phyloP scores from a whole-genome alignment of 1,139 yeast genomes.

The Pneumocystis sp. region DNA sequence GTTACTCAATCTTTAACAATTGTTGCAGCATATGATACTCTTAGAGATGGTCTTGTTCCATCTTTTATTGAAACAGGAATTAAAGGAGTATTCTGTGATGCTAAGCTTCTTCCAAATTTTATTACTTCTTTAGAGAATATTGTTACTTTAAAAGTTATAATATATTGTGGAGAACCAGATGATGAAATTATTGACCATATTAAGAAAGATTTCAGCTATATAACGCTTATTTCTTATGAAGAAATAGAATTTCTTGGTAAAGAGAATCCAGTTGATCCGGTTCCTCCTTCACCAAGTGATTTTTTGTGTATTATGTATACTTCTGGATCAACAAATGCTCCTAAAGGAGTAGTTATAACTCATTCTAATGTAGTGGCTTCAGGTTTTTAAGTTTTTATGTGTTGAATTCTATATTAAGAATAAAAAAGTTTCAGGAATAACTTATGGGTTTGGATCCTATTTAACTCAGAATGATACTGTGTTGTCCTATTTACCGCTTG shows the following conservation, averaged over 20 bases:
- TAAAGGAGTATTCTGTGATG: conserved; percentile 69
- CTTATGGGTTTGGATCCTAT: conserved; percentile 11
- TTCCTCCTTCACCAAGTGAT: conserved; percentile 57
- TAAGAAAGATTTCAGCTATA: conserved; percentile 56
- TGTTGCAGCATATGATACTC: conserved; percentile 93
- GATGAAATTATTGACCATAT: conserved; percentile 41
- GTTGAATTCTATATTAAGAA: background rate
- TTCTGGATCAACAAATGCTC: conserved; percentile 94
- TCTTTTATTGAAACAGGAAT: conserved; percentile 73
- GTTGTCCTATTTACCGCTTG: conserved; percentile 83
- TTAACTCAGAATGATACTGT: conserved; percentile 48
- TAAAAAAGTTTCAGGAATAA: background rate
- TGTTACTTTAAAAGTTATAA: conserved; percentile 45
- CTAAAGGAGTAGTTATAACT: conserved; percentile 86
- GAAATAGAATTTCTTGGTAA: conserved; percentile 57
- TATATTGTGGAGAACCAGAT: conserved; percentile 64
- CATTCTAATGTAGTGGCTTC: conserved; percentile 73
- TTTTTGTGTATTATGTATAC: conserved; percentile 92
- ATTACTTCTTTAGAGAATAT: conserved; percentile 60
- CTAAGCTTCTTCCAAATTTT: conserved; percentile 49
- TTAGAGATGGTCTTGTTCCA: conserved; percentile 88
- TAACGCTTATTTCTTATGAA: conserved; percentile 47
- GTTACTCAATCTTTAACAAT: conserved; percentile 66
- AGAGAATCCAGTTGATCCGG: conserved; percentile 28
- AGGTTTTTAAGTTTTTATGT: conserved; percentile 10